These are phyloP conservation scores for Pelargonium citronellum DNA, from an alignment of 441 rosid genomes.

Conservation along the genomic window DNA sequence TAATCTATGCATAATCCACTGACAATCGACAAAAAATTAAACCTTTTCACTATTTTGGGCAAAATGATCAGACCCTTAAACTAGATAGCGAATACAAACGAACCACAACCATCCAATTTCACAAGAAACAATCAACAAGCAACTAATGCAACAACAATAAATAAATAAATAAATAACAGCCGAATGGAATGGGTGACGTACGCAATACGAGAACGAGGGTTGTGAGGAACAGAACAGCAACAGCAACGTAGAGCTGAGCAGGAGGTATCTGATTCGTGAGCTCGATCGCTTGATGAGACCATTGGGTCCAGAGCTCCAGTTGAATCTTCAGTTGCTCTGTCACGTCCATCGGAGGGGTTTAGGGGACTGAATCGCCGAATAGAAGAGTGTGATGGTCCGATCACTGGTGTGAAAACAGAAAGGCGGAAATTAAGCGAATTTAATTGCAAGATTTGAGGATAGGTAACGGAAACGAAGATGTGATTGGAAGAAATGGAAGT, in stretches of 20 bases:
- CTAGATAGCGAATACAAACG: no score
- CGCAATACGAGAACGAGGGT: constrained; percentile 48
- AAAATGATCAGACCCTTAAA: no score
- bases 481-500: neutral
- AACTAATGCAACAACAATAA: neutral
- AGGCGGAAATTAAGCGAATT: neutral
- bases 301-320: constrained; percentile 33
- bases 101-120: no score
- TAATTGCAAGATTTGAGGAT: no score
- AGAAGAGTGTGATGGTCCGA: neutral
- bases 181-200: constrained; percentile 21
- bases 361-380: neutral
- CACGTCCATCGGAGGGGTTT: constrained; percentile 41
- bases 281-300: constrained; percentile 42
- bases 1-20: no score
- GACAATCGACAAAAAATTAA: no score
- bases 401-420: neutral
- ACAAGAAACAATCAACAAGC: neutral
- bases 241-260: constrained; percentile 56
- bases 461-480: no score
- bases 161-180: neutral
- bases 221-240: constrained; percentile 46
- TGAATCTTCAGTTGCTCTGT: constrained; percentile 51
- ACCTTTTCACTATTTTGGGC: no score
- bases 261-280: constrained; percentile 47